Evolutionary conservation across 495 filamentous ascomycete genomes (phyloP).

Genomic region (Aspergillus steynii): DNA sequence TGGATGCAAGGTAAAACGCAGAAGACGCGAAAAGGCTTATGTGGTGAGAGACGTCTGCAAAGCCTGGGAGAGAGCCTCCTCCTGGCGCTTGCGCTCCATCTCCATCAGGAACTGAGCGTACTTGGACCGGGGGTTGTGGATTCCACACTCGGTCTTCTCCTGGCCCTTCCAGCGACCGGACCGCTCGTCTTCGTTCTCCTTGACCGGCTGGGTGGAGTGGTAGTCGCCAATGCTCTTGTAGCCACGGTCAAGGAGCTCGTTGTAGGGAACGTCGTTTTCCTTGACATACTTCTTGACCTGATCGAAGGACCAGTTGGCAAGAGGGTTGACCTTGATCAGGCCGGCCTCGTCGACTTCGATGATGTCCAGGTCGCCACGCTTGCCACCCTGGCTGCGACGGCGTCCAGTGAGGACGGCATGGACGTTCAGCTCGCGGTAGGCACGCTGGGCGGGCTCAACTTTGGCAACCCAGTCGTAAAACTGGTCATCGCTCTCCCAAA

Average conservation of each 20-base stretch:
- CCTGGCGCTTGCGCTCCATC: conserved; percentile 70
- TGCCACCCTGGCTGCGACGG: conserved; percentile 87
- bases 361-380: conserved; percentile 83
- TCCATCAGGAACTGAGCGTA: conserved; percentile 83
- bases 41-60: conserved; percentile 38
- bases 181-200: conserved; percentile 92
- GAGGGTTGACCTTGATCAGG: conserved; percentile 96
- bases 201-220: conserved; percentile 92
- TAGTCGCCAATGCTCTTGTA: conserved; percentile 98
- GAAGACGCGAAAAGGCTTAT: conserved; percentile 20
- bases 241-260: conserved; percentile 81
- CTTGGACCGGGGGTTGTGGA: conserved; percentile 92
- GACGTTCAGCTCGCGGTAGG: conserved; percentile 85
- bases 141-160: conserved; percentile 94
- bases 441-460: conserved; percentile 92
- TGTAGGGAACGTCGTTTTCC: conserved; percentile 89
- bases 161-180: conserved; percentile 95
- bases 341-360: conserved; percentile 92
- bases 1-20: conserved; percentile 19
- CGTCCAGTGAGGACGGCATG: conserved; percentile 95
- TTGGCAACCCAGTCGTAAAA: conserved; percentile 97
- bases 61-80: conserved; percentile 54
- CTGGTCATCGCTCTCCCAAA: conserved; percentile 86
- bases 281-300: conserved; percentile 87
- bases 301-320: conserved; percentile 91